Evolutionary conservation across 306 rosid species (phyloP).

Genomic region (Biancaea sappan): DNA sequence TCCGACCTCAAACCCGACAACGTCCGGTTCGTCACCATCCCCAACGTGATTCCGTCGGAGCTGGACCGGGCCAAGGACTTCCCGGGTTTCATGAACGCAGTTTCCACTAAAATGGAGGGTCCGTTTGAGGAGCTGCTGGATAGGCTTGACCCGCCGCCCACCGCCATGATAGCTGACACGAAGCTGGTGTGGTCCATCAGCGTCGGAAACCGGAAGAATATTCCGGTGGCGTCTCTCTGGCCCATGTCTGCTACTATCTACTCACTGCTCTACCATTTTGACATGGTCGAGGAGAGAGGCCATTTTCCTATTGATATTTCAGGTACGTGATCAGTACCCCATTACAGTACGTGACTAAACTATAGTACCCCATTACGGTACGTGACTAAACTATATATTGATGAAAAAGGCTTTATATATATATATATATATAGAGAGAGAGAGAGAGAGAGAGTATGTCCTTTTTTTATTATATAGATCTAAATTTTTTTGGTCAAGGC

Average conservation of each 20-base stretch:
- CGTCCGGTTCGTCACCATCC: conserved; percentile 39
- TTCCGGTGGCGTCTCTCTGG: conserved; percentile 52
- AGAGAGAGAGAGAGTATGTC: no score
- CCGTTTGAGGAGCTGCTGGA: conserved; percentile 26
- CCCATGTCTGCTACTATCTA: conserved; percentile 5
- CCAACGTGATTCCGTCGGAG: conserved; percentile 37
- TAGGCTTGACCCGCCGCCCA: conserved; percentile 39
- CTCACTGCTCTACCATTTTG: conserved; percentile 3
- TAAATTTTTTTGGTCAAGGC: no score
- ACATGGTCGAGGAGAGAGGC: neutral
- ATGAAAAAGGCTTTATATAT: no score
- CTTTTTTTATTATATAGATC: no score
- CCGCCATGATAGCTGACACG: conserved; percentile 43
- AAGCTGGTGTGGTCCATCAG: conserved; percentile 33
- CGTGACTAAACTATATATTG: no score
- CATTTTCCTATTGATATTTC: conserved; percentile 5
- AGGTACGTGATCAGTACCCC: neutral
- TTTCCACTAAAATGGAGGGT: conserved; percentile 16
- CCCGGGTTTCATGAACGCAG: conserved; percentile 8
- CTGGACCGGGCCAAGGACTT: conserved; percentile 13
- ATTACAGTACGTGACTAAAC: no score
- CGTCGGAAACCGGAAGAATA: conserved; percentile 40
- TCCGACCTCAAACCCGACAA: conserved; percentile 24
- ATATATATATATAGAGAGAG: no score
- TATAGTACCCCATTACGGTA: no score